Evolutionary conservation across 768 basidiomycete species (phyloP).

Genomic region (Clitopilus passeckerianus): DNA sequence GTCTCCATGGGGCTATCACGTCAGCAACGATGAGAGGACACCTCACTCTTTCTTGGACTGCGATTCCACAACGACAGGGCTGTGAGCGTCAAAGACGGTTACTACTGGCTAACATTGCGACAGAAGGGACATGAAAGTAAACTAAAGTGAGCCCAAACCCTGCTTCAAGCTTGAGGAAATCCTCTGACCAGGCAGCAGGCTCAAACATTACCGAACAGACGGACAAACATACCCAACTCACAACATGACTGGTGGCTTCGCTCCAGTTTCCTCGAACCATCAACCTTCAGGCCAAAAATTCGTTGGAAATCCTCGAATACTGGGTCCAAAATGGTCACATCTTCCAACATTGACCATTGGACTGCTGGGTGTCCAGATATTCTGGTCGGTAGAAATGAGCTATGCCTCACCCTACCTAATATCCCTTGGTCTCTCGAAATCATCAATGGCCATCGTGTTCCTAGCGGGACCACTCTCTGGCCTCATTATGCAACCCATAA

Average conservation of each 20-base stretch:
- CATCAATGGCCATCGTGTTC: slow-evolving; percentile 86
- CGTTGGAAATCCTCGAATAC: slow-evolving; percentile 49
- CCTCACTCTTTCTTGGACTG: neutral
- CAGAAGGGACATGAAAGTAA: neutral
- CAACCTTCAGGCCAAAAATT: slow-evolving; percentile 7
- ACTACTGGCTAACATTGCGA: neutral
- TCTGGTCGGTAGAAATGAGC: slow-evolving; percentile 96
- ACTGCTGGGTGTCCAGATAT: slow-evolving; percentile 78
- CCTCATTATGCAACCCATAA: slow-evolving; percentile 85
- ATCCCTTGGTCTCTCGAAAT: slow-evolving; percentile 83
- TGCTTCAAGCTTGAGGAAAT: neutral
- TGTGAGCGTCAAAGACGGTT: neutral
- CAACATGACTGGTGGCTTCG: neutral
- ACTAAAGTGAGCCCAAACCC: neutral
- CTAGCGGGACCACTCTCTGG: slow-evolving; percentile 90
- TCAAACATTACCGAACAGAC: neutral
- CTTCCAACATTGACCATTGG: slow-evolving; percentile 73
- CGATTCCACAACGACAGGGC: neutral
- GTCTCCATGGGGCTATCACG: neutral
- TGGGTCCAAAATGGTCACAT: slow-evolving; percentile 64
- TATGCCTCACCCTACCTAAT: slow-evolving; percentile 88
- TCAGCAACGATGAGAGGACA: neutral
- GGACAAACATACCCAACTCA: neutral
- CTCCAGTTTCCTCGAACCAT: neutral
- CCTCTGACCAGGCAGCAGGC: neutral